These are phyloP conservation scores for Flaveria bidentis DNA, from an alignment of 129 eudicot species.

Conservation along the genomic window DNA sequence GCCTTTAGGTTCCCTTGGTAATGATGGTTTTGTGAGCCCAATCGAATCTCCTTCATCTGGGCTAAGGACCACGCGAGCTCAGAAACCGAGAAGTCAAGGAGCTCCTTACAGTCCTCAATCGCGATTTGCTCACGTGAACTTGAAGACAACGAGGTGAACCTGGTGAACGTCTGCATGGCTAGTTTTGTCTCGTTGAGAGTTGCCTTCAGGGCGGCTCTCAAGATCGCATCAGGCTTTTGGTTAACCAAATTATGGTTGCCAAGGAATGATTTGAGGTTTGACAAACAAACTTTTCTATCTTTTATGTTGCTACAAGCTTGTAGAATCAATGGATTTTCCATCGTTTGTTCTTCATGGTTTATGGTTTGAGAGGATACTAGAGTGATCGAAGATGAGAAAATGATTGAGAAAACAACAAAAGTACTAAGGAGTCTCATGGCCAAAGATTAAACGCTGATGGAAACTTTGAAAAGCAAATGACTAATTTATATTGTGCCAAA, in stretches of 20 bases:
- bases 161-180: conserved; percentile 59
- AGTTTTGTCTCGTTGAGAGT: conserved; percentile 52
- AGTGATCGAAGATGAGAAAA: conserved; percentile 33
- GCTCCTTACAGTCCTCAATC: conserved; percentile 83
- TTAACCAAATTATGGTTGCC: conserved; percentile 19
- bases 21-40: conserved; percentile 44
- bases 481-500: conserved; percentile 28
- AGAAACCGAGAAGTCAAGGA: conserved; percentile 85
- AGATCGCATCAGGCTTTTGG: conserved; percentile 49
- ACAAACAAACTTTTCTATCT: conserved; percentile 54
- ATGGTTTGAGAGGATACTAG: conserved; percentile 38
- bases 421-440: conserved; percentile 31
- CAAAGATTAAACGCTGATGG: conserved; percentile 1
- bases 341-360: conserved; percentile 36
- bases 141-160: conserved; percentile 57
- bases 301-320: conserved; percentile 66
- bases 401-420: conserved; percentile 22
- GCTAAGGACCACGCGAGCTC: conserved; percentile 75
- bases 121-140: conserved; percentile 80
- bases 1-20: conserved; percentile 68
- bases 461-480: background rate
- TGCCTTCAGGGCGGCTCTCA: conserved; percentile 67
- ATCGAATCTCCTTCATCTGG: conserved; percentile 63
- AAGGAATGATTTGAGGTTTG: conserved; percentile 51
- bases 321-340: conserved; percentile 47